Percentiles rank a stretch among this genome's conserved stretches.
These are phyloP conservation scores for Eutrema japonicum DNA, from an alignment of 345 rosid genomes.

Conservation along the genomic window DNA sequence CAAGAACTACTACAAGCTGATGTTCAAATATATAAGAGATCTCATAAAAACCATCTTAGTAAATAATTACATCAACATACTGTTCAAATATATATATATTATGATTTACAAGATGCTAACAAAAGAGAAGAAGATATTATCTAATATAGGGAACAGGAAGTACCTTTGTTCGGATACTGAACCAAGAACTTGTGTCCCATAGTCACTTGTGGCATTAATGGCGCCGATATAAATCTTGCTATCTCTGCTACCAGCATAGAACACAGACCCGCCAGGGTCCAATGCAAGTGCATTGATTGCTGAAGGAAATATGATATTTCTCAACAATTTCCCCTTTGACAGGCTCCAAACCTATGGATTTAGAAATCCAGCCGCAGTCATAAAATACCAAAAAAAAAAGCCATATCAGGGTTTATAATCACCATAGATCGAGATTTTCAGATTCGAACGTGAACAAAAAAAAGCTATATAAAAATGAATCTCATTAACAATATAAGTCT, in stretches of 20 bases:
- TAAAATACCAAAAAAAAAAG: background rate
- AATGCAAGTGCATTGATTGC: conserved; percentile 73
- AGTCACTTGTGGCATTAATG: conserved; percentile 58
- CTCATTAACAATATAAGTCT: background rate
- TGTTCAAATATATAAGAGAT: background rate
- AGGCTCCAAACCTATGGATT: conserved; percentile 75
- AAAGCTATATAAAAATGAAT: background rate
- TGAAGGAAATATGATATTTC: conserved; percentile 72
- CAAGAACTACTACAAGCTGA: conserved; percentile 18
- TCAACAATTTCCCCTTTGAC: conserved; percentile 62
- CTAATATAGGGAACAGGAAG: conserved; percentile 13
- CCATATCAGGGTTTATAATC: background rate
- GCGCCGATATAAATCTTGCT: conserved; percentile 78
- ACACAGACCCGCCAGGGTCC: conserved; percentile 81
- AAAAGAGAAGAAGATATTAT: background rate
- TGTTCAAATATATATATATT: background rate
- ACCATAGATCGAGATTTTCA: background rate
- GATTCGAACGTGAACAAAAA: background rate
- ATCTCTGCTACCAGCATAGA: conserved; percentile 87
- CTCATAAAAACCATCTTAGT: too few relatives aligned
- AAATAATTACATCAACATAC: too few relatives aligned
- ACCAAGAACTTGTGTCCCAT: conserved; percentile 67
- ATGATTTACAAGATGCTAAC: conserved; percentile 12
- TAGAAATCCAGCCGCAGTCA: conserved; percentile 9
- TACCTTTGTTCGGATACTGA: conserved; percentile 73